phyloP scores from a whole-genome alignment of 768 basidiomycete species.

The Auriscalpium microsporum region DNA sequence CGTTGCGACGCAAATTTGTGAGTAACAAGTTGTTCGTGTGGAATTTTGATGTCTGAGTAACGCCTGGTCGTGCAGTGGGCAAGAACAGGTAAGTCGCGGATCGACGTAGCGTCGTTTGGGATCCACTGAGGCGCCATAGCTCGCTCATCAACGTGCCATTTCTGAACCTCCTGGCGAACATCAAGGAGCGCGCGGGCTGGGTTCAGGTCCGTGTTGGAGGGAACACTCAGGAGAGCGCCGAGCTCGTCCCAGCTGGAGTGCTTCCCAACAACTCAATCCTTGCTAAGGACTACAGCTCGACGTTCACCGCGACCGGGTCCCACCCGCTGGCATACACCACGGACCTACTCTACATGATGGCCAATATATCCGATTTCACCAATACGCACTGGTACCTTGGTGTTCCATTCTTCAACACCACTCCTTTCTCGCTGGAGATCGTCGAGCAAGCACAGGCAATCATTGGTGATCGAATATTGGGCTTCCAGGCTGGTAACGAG shows the following conservation, averaged over 20 bases:
- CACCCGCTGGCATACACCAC: constrained; percentile 55
- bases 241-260: constrained; percentile 31
- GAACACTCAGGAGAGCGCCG: constrained; percentile 67
- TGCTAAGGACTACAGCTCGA: constrained; percentile 34
- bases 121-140: constrained; percentile 20
- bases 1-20: constrained; percentile 56
- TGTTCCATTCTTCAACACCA: constrained; percentile 60
- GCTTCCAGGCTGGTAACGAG: constrained; percentile 68
- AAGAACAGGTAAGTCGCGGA: constrained; percentile 35
- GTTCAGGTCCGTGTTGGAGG: constrained; percentile 69
- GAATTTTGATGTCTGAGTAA: no score
- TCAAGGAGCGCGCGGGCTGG: constrained; percentile 53
- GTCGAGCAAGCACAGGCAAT: constrained; percentile 52
- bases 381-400: constrained; percentile 62
- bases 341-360: constrained; percentile 60
- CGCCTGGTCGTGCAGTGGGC: constrained; percentile 31
- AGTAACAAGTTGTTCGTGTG: constrained; percentile 19
- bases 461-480: constrained; percentile 60
- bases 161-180: constrained; percentile 70
- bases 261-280: constrained; percentile 41
- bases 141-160: constrained; percentile 51
- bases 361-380: constrained; percentile 48
- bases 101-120: not conserved
- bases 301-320: constrained; percentile 51
- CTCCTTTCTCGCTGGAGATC: constrained; percentile 42